Conservation (phyloP, 2,329 filamentous ascomycete species). For the Orbilia brochopaga region DNA sequence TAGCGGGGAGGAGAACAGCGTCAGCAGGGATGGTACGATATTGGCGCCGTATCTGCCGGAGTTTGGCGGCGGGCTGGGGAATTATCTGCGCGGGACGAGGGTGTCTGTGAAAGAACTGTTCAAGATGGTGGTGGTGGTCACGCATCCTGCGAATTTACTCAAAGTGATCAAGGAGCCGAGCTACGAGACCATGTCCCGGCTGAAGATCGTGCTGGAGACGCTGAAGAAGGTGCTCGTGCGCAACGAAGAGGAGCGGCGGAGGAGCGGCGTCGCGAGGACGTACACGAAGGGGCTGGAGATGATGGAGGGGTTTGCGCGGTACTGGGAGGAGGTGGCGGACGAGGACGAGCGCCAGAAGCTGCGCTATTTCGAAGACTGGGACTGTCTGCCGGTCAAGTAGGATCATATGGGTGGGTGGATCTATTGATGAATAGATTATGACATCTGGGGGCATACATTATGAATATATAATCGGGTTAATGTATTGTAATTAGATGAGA, state of each 20-base stretch:
- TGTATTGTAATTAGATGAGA: conserved; percentile 1
- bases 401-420: background rate
- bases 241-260: conserved; percentile 33
- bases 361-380: conserved; percentile 46
- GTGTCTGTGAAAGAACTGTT: conserved; percentile 45
- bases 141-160: conserved; percentile 35
- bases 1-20: background rate
- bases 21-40: background rate
- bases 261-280: conserved; percentile 39
- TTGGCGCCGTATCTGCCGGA: conserved; percentile 19
- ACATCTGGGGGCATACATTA: background rate
- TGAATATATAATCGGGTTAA: background rate
- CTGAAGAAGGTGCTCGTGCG: conserved; percentile 32
- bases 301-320: conserved; percentile 47
- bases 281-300: conserved; percentile 48
- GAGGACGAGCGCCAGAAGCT: conserved; percentile 2
- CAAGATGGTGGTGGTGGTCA: conserved; percentile 46
- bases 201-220: conserved; percentile 36
- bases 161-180: conserved; percentile 36
- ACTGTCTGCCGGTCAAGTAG: conserved; percentile 1
- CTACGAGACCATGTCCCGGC: conserved; percentile 11
- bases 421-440: background rate
- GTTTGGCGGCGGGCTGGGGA: conserved; percentile 34
- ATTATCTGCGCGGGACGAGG: conserved; percentile 28
- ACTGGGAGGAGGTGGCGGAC: conserved; percentile 22